Conservation (phyloP, 2,329 filamentous ascomycete genomes). For the Iodosphaeria phyllophila region DNA sequence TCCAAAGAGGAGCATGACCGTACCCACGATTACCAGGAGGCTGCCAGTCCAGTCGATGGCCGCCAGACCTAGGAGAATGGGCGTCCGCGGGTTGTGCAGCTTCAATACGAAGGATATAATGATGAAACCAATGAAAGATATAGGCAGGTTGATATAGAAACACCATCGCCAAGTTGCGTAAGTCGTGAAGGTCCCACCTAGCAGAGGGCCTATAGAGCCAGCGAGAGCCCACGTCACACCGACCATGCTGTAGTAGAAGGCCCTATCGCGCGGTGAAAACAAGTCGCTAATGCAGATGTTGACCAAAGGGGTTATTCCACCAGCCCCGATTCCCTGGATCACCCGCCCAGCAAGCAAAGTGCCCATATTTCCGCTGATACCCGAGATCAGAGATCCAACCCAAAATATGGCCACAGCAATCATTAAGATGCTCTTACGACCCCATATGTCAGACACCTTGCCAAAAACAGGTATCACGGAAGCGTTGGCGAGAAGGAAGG, state of each 20-base stretch:
- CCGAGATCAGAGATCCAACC: constrained; percentile 34
- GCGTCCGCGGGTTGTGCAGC: constrained; percentile 48
- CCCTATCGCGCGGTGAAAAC: constrained; percentile 30
- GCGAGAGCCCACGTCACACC: constrained; percentile 46
- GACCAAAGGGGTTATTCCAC: constrained; percentile 37
- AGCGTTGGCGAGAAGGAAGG: constrained; percentile 54
- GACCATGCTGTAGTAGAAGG: constrained; percentile 31
- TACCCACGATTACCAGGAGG: constrained; percentile 50
- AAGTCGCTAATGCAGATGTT: constrained; percentile 40
- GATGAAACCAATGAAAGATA: constrained; percentile 24
- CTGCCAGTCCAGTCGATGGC: constrained; percentile 42
- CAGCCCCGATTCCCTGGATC: constrained; percentile 37
- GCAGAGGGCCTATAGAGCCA: constrained; percentile 42
- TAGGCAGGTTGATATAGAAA: constrained; percentile 44
- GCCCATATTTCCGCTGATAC: constrained; percentile 26
- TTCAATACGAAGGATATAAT: constrained; percentile 43
- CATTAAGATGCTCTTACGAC: constrained; percentile 34
- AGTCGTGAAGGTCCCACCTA: constrained; percentile 46
- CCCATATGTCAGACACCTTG: constrained; percentile 38
- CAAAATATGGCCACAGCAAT: constrained; percentile 31
- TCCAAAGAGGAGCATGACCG: constrained; percentile 71
- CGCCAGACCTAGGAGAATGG: constrained; percentile 39
- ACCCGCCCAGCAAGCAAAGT: constrained; percentile 35
- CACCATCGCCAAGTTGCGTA: constrained; percentile 49
- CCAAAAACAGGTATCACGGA: constrained; percentile 53